These are phyloP conservation scores for Candida neerlandica DNA, from an alignment of 1,139 yeast genomes.

Conservation along the genomic window DNA sequence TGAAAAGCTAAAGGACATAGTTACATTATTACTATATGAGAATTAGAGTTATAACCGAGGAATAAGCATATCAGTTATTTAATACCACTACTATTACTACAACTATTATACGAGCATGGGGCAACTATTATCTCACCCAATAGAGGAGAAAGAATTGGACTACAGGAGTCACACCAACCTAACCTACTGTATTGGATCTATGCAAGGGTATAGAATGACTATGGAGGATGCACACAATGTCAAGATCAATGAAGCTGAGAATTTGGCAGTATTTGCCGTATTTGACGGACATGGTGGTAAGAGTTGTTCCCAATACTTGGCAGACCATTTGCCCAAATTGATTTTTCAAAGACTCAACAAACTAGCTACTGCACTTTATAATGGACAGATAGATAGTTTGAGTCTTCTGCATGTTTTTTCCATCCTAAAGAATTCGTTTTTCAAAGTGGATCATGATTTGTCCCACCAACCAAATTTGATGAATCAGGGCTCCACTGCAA, in stretches of 20 bases:
- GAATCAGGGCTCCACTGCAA: conserved; percentile 72
- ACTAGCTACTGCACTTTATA: conserved; percentile 9
- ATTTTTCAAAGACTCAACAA: conserved; percentile 32
- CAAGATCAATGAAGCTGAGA: conserved; percentile 42
- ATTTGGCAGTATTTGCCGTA: conserved; percentile 65
- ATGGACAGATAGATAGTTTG: conserved; percentile 1
- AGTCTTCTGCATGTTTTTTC: conserved; percentile 5
- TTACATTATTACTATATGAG: neutral
- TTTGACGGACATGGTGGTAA: conserved; percentile 85
- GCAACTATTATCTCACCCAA: conserved; percentile 73
- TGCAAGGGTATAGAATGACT: conserved; percentile 77
- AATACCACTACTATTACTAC: neutral
- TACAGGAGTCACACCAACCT: conserved; percentile 44
- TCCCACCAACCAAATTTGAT: conserved; percentile 41
- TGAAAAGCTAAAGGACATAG: neutral
- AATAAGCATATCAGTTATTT: neutral
- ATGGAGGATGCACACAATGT: conserved; percentile 79
- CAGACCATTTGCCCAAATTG: conserved; percentile 42
- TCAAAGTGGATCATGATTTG: conserved; percentile 58
- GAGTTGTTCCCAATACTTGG: conserved; percentile 57
- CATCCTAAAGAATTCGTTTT: conserved; percentile 55
- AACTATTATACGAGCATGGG: conserved; percentile 55
- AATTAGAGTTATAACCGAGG: neutral
- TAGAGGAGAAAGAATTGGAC: conserved; percentile 65
- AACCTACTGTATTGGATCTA: conserved; percentile 67